These are phyloP conservation scores for Euphorbia lathyris DNA, from an alignment of 345 rosid species.

Conservation along the genomic window DNA sequence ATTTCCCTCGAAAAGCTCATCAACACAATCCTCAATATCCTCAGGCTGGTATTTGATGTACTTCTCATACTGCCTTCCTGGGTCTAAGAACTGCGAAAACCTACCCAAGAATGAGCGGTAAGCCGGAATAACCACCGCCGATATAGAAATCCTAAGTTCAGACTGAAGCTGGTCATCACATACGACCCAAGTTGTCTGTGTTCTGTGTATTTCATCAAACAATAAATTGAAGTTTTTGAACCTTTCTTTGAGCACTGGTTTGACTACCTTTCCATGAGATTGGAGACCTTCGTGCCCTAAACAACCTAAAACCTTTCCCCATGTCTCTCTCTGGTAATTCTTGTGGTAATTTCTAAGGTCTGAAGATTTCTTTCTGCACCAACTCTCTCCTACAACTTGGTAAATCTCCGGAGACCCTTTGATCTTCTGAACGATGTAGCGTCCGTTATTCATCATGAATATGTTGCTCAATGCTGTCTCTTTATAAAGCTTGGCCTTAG, in stretches of 20 bases:
- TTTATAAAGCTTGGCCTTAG: slow-evolving; percentile 65
- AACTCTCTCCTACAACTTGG: slow-evolving; percentile 55
- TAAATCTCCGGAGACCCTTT: slow-evolving; percentile 63
- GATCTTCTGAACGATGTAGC: slow-evolving; percentile 84
- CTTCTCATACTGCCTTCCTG: slow-evolving; percentile 87
- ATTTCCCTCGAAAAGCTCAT: slow-evolving; percentile 80
- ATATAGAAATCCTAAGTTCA: slow-evolving; percentile 84
- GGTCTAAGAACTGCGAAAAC: slow-evolving; percentile 60
- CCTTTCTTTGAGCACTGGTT: slow-evolving; percentile 79
- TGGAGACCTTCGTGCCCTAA: slow-evolving; percentile 65
- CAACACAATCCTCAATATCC: slow-evolving; percentile 75
- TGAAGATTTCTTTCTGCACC: slow-evolving; percentile 70
- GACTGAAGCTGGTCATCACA: slow-evolving; percentile 87
- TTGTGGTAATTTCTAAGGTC: slow-evolving; percentile 78
- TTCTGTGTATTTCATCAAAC: slow-evolving; percentile 89
- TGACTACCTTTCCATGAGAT: slow-evolving; percentile 64
- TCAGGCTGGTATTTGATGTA: slow-evolving; percentile 84
- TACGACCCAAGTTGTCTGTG: slow-evolving; percentile 84
- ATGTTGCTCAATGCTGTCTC: slow-evolving; percentile 63
- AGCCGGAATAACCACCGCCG: slow-evolving; percentile 73
- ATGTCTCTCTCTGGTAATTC: slow-evolving; percentile 79
- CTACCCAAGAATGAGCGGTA: slow-evolving; percentile 78
- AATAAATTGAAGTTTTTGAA: slow-evolving; percentile 78
- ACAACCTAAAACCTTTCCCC: slow-evolving; percentile 70
- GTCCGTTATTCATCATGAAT: slow-evolving; percentile 97